Conservation (phyloP, 495 filamentous ascomycete species). For the Penicillium verhagenii region DNA sequence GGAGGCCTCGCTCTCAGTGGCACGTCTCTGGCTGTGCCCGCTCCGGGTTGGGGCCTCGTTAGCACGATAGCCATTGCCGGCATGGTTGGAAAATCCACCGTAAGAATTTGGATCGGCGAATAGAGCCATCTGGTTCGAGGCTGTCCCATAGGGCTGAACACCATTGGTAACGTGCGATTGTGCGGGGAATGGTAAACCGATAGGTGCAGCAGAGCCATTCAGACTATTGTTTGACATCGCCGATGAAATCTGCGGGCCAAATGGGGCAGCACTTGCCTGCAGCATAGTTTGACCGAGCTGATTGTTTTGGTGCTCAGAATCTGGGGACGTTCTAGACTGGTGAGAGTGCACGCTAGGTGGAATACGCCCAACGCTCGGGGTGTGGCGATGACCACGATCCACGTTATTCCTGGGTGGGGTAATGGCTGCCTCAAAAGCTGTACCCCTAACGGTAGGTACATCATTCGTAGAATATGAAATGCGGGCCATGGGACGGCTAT, state of each 20-base stretch:
- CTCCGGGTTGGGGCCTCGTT: constrained; percentile 26
- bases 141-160: constrained; percentile 31
- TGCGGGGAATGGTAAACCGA: constrained; percentile 30
- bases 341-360: constrained; percentile 59
- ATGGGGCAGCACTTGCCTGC: constrained; percentile 73
- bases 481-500: constrained; percentile 40
- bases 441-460: constrained; percentile 78
- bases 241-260: constrained; percentile 48
- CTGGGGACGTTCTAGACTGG: constrained; percentile 62
- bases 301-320: constrained; percentile 42
- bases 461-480: constrained; percentile 90
- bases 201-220: constrained; percentile 16
- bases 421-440: constrained; percentile 50
- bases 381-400: constrained; percentile 81
- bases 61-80: constrained; percentile 32
- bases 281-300: constrained; percentile 65
- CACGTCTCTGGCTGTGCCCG: constrained; percentile 26
- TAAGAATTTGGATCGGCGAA: constrained; percentile 28
- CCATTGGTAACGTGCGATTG: constrained; percentile 37
- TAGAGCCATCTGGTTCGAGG: constrained; percentile 27
- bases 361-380: constrained; percentile 75
- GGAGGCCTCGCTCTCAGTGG: constrained; percentile 35
- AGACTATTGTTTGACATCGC: constrained; percentile 17
- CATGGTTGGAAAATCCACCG: constrained; percentile 26
- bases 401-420: constrained; percentile 60